Conservation (phyloP, 1,139 yeast species). For the Taphrina sp. region DNA sequence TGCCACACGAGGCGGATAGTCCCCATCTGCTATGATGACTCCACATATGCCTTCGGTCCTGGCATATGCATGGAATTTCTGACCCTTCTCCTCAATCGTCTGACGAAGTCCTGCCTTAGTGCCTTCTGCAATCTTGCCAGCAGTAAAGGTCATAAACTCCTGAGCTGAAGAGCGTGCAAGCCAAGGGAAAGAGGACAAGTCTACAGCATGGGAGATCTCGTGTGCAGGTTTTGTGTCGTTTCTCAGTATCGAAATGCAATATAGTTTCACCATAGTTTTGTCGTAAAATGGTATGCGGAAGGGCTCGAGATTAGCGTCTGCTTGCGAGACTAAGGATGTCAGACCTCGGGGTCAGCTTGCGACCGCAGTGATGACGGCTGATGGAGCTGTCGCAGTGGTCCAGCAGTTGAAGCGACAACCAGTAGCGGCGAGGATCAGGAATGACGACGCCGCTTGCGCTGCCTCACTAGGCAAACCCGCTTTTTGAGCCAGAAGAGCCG, state of each 20-base stretch:
- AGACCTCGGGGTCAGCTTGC: no score
- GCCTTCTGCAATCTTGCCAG: conserved; percentile 85
- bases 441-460: no score
- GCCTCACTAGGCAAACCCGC: no score
- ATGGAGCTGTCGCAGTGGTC: no score
- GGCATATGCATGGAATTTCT: conserved; percentile 78
- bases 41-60: conserved; percentile 92
- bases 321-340: no score
- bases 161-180: conserved; percentile 60
- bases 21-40: conserved; percentile 87
- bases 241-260: conserved; percentile 81
- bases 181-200: conserved; percentile 79
- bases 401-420: no score
- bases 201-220: conserved; percentile 78
- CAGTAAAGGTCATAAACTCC: conserved; percentile 92
- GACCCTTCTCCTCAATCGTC: conserved; percentile 77
- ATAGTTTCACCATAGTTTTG: conserved; percentile 77
- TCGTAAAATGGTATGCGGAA: no score
- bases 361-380: no score
- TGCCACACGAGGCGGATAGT: conserved; percentile 97
- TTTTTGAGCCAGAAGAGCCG: no score
- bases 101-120: conserved; percentile 90
- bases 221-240: conserved; percentile 60
- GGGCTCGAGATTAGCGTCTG: no score
- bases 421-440: no score